Conservation (phyloP, 2,329 filamentous ascomycete genomes). For the Epichloe gansuensis region DNA sequence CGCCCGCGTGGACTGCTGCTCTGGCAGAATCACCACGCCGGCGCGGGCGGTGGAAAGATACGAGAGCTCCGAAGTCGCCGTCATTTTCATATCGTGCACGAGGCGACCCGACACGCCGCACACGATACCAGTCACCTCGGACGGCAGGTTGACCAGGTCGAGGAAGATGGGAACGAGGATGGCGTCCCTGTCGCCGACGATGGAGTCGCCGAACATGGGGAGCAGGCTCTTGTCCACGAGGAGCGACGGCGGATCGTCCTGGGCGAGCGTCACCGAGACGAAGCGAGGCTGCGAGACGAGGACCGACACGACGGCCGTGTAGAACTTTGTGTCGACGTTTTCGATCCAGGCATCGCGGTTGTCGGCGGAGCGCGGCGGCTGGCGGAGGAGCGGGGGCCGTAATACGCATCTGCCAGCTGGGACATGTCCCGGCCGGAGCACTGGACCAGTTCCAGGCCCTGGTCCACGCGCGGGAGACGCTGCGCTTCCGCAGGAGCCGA, state of each 20-base stretch:
- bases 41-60: conserved; percentile 83
- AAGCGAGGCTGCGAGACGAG: conserved; percentile 53
- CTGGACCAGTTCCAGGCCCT: conserved; percentile 60
- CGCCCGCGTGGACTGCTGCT: conserved; percentile 61
- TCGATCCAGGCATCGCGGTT: conserved; percentile 39
- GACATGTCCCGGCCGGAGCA: conserved; percentile 56
- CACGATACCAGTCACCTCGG: conserved; percentile 88
- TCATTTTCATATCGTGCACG: conserved; percentile 54
- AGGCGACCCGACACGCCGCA: conserved; percentile 82
- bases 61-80: conserved; percentile 60
- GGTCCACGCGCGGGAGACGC: conserved; percentile 59
- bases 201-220: conserved; percentile 53
- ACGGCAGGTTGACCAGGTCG: conserved; percentile 66
- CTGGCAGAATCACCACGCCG: conserved; percentile 76
- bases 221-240: conserved; percentile 60
- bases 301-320: conserved; percentile 49
- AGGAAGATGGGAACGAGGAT: conserved; percentile 77
- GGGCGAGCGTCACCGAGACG: conserved; percentile 60
- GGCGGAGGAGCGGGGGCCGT: conserved; percentile 24
- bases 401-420: conserved; percentile 22
- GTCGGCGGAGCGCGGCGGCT: conserved; percentile 25
- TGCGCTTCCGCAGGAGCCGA: conserved; percentile 62
- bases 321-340: conserved; percentile 50
- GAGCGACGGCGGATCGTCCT: conserved; percentile 61
- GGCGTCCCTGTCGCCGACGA: conserved; percentile 64